Percentiles rank a stretch among this genome's conserved stretches.
Evolutionary conservation across 2,329 filamentous ascomycete species (phyloP).

Genomic region (Penicillium thymicola): DNA sequence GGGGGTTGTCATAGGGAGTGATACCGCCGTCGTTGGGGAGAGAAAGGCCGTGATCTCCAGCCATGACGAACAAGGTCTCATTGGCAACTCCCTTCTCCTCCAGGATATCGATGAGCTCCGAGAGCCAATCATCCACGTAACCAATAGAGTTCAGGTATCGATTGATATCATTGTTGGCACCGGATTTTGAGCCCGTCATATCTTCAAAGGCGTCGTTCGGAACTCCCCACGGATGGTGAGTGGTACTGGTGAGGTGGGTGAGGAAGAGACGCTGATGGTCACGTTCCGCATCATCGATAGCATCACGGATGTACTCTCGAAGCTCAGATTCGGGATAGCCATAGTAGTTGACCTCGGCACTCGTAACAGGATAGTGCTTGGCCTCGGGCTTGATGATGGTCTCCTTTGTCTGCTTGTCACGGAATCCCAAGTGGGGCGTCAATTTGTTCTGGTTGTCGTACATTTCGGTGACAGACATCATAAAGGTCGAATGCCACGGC

Average conservation of each 20-base stretch:
- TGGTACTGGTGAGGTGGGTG: constrained; percentile 34
- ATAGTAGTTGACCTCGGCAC: constrained; percentile 31
- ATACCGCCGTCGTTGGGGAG: constrained; percentile 36
- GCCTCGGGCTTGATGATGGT: constrained; percentile 21
- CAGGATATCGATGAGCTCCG: constrained; percentile 29
- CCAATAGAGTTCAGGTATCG: constrained; percentile 33
- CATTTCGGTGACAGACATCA: constrained; percentile 33
- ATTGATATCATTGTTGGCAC: constrained; percentile 26
- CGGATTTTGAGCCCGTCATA: constrained; percentile 19
- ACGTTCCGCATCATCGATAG: constrained; percentile 30
- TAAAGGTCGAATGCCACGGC: constrained; percentile 35
- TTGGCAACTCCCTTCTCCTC: constrained; percentile 32
- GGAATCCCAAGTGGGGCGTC: constrained; percentile 28
- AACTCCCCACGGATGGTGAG: constrained; percentile 34
- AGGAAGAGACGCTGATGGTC: constrained; percentile 34
- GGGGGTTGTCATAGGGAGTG: constrained; percentile 34
- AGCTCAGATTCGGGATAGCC: constrained; percentile 34
- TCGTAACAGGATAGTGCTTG: constrained; percentile 28
- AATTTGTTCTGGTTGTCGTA: constrained; percentile 32
- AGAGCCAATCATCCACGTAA: constrained; percentile 33
- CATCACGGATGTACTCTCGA: constrained; percentile 33
- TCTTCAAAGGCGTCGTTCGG: constrained; percentile 27
- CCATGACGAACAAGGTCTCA: constrained; percentile 35
- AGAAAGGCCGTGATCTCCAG: constrained; percentile 36
- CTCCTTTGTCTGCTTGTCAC: constrained; percentile 28